Base-by-base conservation (phyloP, 2,329 filamentous ascomycete species). In the Fusarium sp. region DNA sequence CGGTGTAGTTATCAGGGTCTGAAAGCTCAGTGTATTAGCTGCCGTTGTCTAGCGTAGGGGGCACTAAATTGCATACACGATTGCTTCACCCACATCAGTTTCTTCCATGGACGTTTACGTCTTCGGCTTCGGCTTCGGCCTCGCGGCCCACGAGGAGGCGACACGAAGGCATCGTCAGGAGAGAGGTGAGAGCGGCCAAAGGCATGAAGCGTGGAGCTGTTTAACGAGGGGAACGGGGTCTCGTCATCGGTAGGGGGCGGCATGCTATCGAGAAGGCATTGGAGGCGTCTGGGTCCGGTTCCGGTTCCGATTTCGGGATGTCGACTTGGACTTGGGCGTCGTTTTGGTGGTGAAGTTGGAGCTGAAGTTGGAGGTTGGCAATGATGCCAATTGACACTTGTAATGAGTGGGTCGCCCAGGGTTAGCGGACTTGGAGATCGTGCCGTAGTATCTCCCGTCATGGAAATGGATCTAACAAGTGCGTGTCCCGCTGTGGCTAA, bases 1-100 rank as follows among this genome's bases (percentile, higher is more conserved):
- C 96, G 39, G 96, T 98, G 78, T 98, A 98, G 80, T 99, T 99
- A 80, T 99, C 96, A n/a, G 96, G 94, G 77, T 97, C 93, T 94
- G 53, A 15, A 18, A n/a, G 18, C 29, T 62, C 39, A 15, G 28
- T 35, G 9, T 41, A 33, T 67, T 43, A 67, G 57, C 63, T 48
- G 26, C 29, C n/a, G 38, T 44, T 31, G n/a, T 61, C 13, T 37
- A 33, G 21, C 16, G 11, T n/a, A n/a, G 24, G 37, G 18, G 21
- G 13, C 43, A 37, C 20, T 16, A 18, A 31, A 5, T n/a, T 20
- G 13, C 44, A 69, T 83, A 94, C 92, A 97, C 33, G 92, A 93
- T 79, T 98, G 96, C 81, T 97, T 97, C 76, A 99, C 94, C 96
- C 96, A 99, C 57, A 99, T 87, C 70, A 99, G 82, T 83, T 98